Evolutionary conservation across 1,284 basidiomycete species (phyloP), one percentile per base, ranked within the genome.

Genomic region (Apiotrichum laibachii): DNA sequence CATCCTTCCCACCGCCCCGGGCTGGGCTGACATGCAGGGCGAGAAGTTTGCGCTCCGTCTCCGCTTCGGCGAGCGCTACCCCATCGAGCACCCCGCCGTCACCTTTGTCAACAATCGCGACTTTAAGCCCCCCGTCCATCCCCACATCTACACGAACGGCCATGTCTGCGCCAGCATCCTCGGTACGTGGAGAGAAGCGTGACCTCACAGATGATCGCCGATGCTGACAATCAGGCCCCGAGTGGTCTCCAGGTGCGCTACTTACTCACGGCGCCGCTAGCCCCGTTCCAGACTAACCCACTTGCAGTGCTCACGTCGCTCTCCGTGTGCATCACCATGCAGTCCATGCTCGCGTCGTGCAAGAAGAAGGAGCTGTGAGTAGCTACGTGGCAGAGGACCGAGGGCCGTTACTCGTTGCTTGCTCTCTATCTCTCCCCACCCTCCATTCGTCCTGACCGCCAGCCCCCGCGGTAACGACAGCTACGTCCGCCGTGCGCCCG

Each of bases 291-390:
- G 33, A 16, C 26, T 10, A 5, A 58, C 37, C 42, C 16, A 22
- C 48, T 12, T n/a, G 16, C 55, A 71, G 79, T 79, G 0, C 63
- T 80, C 19, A 80, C 73, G 37, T 74, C 76, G 8, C 68, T 77
- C 9, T 67, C 73, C 8, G 65, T 80, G 5, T 76, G 78, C 56
- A 71, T 80, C 21, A 79, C 79, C 1, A 75, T 80, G 69, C 79
- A 80, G 60, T 73, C 70, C 11, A 80, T 80, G 78, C 65, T 80
- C 6, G 79, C 79, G 5, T 76, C 73, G 1, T 75, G 72, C 61
- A 77, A 72, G 66, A 77, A 75, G 66, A 73, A 72, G 55, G 70
- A 71, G 53, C 61, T 68, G 77, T 77, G 43, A 60, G 75, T 53
- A 0, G n/a, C n/a, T 12, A 34, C 33, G 21, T 37, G 26, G 33